Evolutionary conservation across 306 rosid species (phyloP), one percentile per base, ranked within the genome.

Genomic region (Fragaria ananassa): DNA sequence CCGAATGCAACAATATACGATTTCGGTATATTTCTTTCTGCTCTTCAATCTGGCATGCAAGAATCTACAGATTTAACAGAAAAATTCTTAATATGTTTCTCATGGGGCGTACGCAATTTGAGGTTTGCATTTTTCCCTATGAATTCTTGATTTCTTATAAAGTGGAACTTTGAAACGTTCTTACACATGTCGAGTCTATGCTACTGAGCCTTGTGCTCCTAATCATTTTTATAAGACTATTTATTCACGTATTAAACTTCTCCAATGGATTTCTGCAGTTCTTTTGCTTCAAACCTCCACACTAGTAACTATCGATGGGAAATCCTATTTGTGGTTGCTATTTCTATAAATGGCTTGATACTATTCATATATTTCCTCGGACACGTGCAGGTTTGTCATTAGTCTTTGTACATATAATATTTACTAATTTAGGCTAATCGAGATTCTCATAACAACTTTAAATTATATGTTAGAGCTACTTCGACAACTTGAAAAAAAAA

Each of bases 311-410:
- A 53, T 11, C 8, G 49, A 53, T 51, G 35, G 75, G 75, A 71
- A 35, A 19, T 3, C n/a, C 1, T n/a, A 8, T 71, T 71, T n/a
- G 65, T 53, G 13, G 6, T 71, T 35, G 13, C 29, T 53, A 6
- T 78, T 64, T 66, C 82, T 6, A 77, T 74, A 5, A 35, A 47
- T 39, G 82, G 75, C 3, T 41, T 71, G n/a, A 9, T 71, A 2
- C 35, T 78, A 57, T 82, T 82, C 29, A 50, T 76, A 3, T 71
- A 71, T 71, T 45, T 71, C 35, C 50, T 71, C 14, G 75, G 75
- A 10, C 47, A 71, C 35, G 1, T 71, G 35, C 50, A 78, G 85
- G 85, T 82, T 10, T 4, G 79, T 71, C 23, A 29, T 49, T 11
- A 4, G 4, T 47, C n/a, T 45, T 47, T 45, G 8, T 69, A 17